Conservation (phyloP, 192 early-diverging fungal species). For the Backusella liffmaniae region DNA sequence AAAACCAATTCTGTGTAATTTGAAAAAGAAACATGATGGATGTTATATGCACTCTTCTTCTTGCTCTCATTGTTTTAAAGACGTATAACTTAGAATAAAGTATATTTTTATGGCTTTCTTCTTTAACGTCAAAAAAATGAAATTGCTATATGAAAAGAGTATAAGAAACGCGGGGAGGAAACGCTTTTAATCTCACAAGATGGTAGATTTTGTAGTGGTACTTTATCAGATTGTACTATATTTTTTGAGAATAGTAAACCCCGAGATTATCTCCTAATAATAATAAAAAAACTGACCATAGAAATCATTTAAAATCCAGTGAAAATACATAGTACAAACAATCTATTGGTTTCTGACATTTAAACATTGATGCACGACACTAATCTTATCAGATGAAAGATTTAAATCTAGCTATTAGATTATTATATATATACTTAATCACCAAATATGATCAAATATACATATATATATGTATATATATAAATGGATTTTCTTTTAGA, state of each 20-base stretch:
- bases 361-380: neutral
- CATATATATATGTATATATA: neutral
- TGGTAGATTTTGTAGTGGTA: neutral
- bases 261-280: neutral
- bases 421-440: constrained; percentile 4
- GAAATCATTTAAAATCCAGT: neutral
- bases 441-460: neutral
- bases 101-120: no score
- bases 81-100: neutral
- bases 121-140: neutral
- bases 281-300: neutral
- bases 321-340: neutral
- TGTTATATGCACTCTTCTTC: neutral
- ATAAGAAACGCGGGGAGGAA: neutral
- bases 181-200: neutral
- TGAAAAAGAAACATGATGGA: neutral
- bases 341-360: neutral
- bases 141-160: neutral
- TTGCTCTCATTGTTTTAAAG: neutral
- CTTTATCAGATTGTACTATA: neutral
- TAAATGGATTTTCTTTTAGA: neutral
- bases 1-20: neutral
- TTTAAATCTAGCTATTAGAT: neutral
- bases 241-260: neutral
- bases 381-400: constrained; percentile 8